Evolutionary conservation across 495 filamentous ascomycete species (phyloP).

Genomic region (Ascodesmis nigricans): DNA sequence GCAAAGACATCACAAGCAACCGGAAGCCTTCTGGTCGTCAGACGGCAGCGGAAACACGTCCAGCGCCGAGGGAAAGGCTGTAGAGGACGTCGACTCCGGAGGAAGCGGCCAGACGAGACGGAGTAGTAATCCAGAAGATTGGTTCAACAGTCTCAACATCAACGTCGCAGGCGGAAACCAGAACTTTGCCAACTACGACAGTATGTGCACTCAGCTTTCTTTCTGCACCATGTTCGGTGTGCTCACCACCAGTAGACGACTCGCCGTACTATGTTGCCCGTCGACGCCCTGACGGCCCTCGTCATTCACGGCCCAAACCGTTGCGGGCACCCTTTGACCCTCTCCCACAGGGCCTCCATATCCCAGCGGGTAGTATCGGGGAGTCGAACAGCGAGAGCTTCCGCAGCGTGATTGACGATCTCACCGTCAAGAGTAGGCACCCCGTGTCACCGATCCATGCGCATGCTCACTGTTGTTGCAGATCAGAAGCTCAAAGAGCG

Average conservation of each 20-base stretch:
- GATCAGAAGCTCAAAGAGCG: constrained; percentile 42
- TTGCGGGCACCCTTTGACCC: too few relatives aligned
- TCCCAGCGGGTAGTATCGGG: constrained; percentile 18
- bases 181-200: constrained; percentile 19
- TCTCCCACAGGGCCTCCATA: too few relatives aligned
- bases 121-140: constrained; percentile 17
- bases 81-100: neutral
- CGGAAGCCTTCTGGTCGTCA: too few relatives aligned
- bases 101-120: constrained; percentile 6
- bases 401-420: constrained; percentile 47
- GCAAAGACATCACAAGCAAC: too few relatives aligned
- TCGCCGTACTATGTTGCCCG: constrained; percentile 19
- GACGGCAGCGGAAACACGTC: constrained; percentile 6
- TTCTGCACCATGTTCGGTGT: neutral
- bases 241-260: constrained; percentile 15
- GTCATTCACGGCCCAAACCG: neutral
- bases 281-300: neutral
- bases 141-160: constrained; percentile 19
- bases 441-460: constrained; percentile 1
- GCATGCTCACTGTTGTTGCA: constrained; percentile 5
- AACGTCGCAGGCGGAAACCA: constrained; percentile 16
- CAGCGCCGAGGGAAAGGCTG: neutral
- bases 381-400: constrained; percentile 37
- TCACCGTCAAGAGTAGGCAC: constrained; percentile 40
- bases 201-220: constrained; percentile 8